Evolutionary conservation across 495 filamentous ascomycete genomes (phyloP), one percentile per base, ranked within the genome.

Genomic region (Immersiella caudata): DNA sequence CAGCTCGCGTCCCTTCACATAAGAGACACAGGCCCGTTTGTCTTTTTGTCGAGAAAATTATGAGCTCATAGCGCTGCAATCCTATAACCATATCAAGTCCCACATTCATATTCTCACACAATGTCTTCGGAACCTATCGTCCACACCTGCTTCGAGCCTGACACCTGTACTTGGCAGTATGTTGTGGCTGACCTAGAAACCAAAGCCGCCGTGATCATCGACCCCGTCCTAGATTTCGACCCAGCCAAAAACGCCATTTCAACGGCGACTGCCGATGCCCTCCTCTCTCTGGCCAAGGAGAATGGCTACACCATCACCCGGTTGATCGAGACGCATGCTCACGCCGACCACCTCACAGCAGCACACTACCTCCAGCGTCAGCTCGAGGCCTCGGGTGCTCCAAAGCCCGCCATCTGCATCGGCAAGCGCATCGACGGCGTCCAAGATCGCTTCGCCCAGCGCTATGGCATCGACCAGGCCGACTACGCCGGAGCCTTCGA

Each of bases 281-380:
- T 89, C 0, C 76, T 89, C 0, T 33, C 70, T 0, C 27, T 85
- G 4, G 69, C 83, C 55, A 62, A 71, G 11, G 65, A 79, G 25
- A 67, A 85, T 1, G 78, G 78, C 8, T 88, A 87, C 73, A 79
- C 35, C 9, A 72, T 88, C 54, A 71, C 69, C 1, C 68, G 64
- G 6, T 82, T 89, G 33, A 79, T 89, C 21, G 87, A 89, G 70
- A 88, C 87, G 0, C 87, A 89, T 69, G 81, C 79, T 14, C 87
- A 90, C 69, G 87, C 87, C 52, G 87, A 89, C 75, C 87, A 89
- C 70, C 72, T 88, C n/a, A 88, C 85, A 0, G 82, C 87, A 0
- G 74, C 86, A 0, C 75, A 73, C 6, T 90, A 88, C 65, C 76
- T 90, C 0, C 86, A 87, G 69, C 65, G 60, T 1, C 68, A 72